phyloP scores from a whole-genome alignment of 176 grass and related monocot species.

The Aegilops tauschii region DNA sequence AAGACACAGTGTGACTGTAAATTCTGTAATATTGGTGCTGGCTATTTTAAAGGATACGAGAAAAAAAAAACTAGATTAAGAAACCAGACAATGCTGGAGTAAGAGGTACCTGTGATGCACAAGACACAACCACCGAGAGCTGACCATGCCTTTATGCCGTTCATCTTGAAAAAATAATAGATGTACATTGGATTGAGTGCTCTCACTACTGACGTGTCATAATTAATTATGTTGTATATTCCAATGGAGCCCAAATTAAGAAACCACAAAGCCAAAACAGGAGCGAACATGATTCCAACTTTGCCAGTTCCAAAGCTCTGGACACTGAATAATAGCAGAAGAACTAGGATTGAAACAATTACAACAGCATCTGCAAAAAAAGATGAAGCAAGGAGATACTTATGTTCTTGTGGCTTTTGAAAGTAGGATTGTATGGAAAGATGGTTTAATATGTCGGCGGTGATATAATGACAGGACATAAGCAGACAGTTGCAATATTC shows the following conservation, averaged over 20 bases:
- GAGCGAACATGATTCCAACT: slow-evolving; percentile 94
- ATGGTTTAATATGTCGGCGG: not conserved
- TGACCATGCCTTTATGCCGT: slow-evolving; percentile 81
- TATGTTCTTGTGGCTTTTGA: not conserved
- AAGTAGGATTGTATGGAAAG: slow-evolving; percentile 14
- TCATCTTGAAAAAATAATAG: slow-evolving; percentile 81
- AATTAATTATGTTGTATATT: slow-evolving; percentile 82
- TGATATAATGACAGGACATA: not conserved
- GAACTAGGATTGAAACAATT: slow-evolving; percentile 65
- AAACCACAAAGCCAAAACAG: slow-evolving; percentile 89
- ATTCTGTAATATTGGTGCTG: not conserved
- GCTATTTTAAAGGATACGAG: not conserved
- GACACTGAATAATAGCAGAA: slow-evolving; percentile 84
- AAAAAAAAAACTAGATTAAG: not conserved
- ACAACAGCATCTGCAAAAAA: slow-evolving; percentile 85
- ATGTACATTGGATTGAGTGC: slow-evolving; percentile 91
- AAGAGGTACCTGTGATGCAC: slow-evolving; percentile 85
- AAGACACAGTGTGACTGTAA: slow-evolving; percentile 3
- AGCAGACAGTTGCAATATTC: not conserved
- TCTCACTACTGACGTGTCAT: slow-evolving; percentile 78
- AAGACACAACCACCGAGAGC: slow-evolving; percentile 97
- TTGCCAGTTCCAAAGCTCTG: slow-evolving; percentile 99
- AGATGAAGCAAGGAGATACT: slow-evolving; percentile 16
- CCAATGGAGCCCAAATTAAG: slow-evolving; percentile 73
- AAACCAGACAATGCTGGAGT: not conserved